Evolutionary conservation across 2,329 filamentous ascomycete species (phyloP), one percentile per base, ranked within the genome.

Genomic region (Monilinia aucupariae): DNA sequence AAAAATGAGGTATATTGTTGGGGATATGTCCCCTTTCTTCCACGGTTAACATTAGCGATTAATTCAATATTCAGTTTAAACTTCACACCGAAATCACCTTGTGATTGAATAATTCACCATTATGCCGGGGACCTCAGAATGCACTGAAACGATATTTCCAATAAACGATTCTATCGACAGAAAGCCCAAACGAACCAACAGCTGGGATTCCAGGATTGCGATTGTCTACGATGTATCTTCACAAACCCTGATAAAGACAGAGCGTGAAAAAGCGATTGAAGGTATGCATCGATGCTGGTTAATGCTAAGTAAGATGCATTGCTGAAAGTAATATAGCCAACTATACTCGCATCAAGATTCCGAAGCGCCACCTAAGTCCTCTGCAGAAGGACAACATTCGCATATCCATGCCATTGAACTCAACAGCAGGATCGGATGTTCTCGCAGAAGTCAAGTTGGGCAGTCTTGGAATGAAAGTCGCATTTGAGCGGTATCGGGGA

Each of bases 141-240:
- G 25, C 41, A 25, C 30, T 17, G 27, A 47, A 17, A 25, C 27
- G 27, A 47, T 13, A 34, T 34, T 17, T 56, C 15, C 54, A 17
- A 25, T 41, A n/a, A 17, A 20, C 8, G 41, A 56, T 56, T 12
- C 13, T 3, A 47, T 20, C 6, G 54, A 47, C 2, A 47, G 30
- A 6, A 56, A 56, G 41, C 32, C 32, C 10, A 52, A 52, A 59
- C 56, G 45, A 51, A 27, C n/a, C 32, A 59, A 51, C 20, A 51
- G 22, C 32, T 59, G 56, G 56, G 56, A 59, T 9, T 39, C 8
- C 1, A 51, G 15, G 7, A 27, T 51, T 49, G 56, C 56, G 8
- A 59, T 59, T 30, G 45, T 52, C 22, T 59, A 59, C 22, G 56
- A 59, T 37, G 45, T 59, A 22, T 59, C 56, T 25, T 39, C 22